These are phyloP conservation scores for Tetrapisispora phaffii DNA, from an alignment of 805 yeast species.

Conservation along the genomic window DNA sequence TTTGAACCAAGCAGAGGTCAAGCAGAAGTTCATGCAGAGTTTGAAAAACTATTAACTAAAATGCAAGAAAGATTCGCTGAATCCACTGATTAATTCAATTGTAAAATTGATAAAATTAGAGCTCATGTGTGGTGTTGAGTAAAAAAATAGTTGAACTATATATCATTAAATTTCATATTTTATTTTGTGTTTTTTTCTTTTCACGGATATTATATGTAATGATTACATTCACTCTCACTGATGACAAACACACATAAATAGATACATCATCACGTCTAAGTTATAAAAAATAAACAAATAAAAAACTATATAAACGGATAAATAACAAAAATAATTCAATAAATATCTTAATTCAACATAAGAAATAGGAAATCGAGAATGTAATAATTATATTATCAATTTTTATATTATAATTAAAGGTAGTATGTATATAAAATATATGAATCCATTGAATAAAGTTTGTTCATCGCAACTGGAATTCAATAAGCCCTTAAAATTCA, in stretches of 20 bases:
- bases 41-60: conserved; percentile 59
- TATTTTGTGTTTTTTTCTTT: not conserved
- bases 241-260: not conserved
- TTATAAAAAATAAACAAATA: too few relatives aligned
- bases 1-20: conserved; percentile 92
- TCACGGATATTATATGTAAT: too few relatives aligned
- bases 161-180: not conserved
- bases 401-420: too few relatives aligned
- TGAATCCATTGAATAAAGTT: too few relatives aligned
- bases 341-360: not conserved
- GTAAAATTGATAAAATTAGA: not conserved
- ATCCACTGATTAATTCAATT: conserved; percentile 61
- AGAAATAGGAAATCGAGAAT: not conserved
- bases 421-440: too few relatives aligned
- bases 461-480: too few relatives aligned
- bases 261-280: not conserved
- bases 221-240: not conserved
- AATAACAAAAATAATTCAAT: not conserved
- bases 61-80: conserved; percentile 91
- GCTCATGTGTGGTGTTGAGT: not conserved
- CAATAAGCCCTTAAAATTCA: too few relatives aligned
- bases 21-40: conserved; percentile 63
- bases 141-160: not conserved
- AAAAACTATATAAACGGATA: not conserved
- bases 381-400: too few relatives aligned